Evolutionary conservation across 2,329 filamentous ascomycete genomes (phyloP).

Genomic region (Penicillium brasilianum): DNA sequence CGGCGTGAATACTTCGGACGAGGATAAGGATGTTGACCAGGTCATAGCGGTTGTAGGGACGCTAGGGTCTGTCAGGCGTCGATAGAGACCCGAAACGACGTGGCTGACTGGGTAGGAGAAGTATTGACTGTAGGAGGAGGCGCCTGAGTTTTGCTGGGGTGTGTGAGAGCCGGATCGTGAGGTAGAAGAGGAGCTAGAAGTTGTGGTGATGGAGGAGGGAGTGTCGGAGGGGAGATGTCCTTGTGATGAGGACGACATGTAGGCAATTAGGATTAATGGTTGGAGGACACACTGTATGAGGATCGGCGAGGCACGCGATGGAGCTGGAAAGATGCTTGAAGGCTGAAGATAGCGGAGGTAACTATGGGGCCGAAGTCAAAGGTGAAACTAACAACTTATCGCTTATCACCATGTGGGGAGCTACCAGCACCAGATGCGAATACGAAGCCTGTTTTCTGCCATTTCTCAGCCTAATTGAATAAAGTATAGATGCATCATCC

Average conservation of each 20-base stretch:
- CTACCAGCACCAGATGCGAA: not conserved
- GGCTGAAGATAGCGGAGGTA: conserved; percentile 8
- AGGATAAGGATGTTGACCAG: conserved; percentile 48
- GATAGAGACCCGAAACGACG: conserved; percentile 67
- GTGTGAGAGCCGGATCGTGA: conserved; percentile 32
- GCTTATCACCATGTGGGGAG: conserved; percentile 29
- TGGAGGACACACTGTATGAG: conserved; percentile 9
- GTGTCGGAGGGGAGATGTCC: conserved; percentile 22
- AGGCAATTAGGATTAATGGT: conserved; percentile 22
- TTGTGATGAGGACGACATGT: conserved; percentile 33
- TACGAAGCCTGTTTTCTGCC: not conserved
- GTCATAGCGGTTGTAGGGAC: conserved; percentile 24
- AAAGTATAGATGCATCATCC: not conserved
- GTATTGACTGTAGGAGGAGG: conserved; percentile 44
- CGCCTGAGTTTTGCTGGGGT: conserved; percentile 25
- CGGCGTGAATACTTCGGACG: conserved; percentile 46
- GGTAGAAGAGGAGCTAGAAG: conserved; percentile 28
- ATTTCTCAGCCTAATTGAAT: not conserved
- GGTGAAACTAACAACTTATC: conserved; percentile 23
- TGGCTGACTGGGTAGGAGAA: conserved; percentile 58
- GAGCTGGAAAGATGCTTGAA: conserved; percentile 1
- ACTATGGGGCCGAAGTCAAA: conserved; percentile 7
- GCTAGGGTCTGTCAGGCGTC: conserved; percentile 62
- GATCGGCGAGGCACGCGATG: conserved; percentile 6
- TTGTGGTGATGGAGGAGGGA: conserved; percentile 12